A percentile compares a stretch with the other conserved stretches of the same genome.
Conservation (phyloP, 75 land plant genomes). For the Pinus tabuliformis region DNA sequence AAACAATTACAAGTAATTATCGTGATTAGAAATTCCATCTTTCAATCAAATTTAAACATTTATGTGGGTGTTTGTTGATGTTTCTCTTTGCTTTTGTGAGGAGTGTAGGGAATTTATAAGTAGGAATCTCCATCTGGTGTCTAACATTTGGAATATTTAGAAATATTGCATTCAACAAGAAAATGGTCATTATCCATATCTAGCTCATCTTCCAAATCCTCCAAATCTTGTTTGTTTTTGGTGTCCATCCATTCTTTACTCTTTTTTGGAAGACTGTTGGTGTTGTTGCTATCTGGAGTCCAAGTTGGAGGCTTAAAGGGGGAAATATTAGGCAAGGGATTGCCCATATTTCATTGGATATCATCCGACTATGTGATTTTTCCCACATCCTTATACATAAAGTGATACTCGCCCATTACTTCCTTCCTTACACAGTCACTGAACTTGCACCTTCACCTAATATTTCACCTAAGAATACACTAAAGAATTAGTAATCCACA, state of each 20-base stretch:
- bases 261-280: slow-evolving; percentile 30
- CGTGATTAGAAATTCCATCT: too few species aligned
- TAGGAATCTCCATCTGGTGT: too few species aligned
- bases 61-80: too few species aligned
- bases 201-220: slow-evolving; percentile 80
- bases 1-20: too few species aligned
- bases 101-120: too few species aligned
- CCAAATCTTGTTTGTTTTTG: slow-evolving; percentile 76
- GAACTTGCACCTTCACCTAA: not conserved
- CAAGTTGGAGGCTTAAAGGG: slow-evolving; percentile 77
- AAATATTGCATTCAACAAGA: slow-evolving; percentile 63
- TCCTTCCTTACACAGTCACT: too few species aligned
- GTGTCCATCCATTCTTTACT: slow-evolving; percentile 72
- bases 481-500: too few species aligned
- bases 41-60: too few species aligned
- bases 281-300: slow-evolving; percentile 48
- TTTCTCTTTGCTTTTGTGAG: too few species aligned
- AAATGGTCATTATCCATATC: slow-evolving; percentile 82
- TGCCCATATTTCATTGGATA: slow-evolving; percentile 86
- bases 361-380: slow-evolving; percentile 96
- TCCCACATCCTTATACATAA: slow-evolving; percentile 94
- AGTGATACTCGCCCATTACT: slow-evolving; percentile 77
- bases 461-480: too few species aligned
- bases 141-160: too few species aligned
- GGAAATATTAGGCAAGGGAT: slow-evolving; percentile 74